Conservation (phyloP, 805 yeast genomes). For the Komagataella pseudopastoris region DNA sequence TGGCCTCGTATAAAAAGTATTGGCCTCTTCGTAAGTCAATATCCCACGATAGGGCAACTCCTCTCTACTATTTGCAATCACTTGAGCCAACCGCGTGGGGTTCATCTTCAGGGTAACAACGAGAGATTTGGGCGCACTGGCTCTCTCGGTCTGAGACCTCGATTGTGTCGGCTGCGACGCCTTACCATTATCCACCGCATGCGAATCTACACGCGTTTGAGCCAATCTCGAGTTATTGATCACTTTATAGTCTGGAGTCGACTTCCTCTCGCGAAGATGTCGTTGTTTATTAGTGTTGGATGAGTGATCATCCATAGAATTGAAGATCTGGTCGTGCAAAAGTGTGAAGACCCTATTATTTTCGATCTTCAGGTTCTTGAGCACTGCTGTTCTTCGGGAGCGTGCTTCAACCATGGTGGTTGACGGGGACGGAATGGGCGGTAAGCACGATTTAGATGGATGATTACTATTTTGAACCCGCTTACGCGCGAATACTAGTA, state of each 20-base stretch:
- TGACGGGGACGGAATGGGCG: not conserved
- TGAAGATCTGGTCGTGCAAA: conserved; percentile 17
- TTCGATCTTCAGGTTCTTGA: conserved; percentile 20
- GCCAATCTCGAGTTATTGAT: conserved; percentile 3
- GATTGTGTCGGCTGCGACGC: not conserved
- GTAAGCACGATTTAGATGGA: not conserved
- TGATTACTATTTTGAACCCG: not conserved
- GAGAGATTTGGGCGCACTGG: not conserved
- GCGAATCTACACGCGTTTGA: conserved; percentile 1
- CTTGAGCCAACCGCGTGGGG: conserved; percentile 1
- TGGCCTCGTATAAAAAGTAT: conserved; percentile 51
- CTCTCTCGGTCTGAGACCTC: not conserved
- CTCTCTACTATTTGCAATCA: conserved; percentile 8
- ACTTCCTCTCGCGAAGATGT: conserved; percentile 7
- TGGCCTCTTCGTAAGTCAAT: conserved; percentile 41
- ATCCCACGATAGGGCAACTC: conserved; percentile 63
- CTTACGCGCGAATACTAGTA: not conserved
- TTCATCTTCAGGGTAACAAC: not conserved
- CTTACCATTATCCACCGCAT: not conserved
- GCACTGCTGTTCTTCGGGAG: conserved; percentile 5
- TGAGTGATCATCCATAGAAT: conserved; percentile 7
- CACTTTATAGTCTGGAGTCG: conserved; percentile 6
- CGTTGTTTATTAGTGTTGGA: conserved; percentile 2
- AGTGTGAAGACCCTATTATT: conserved; percentile 23
- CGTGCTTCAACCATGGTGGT: not conserved